Conservation (phyloP, 1,284 basidiomycete species). For the Ceratobasidium sp. region DNA sequence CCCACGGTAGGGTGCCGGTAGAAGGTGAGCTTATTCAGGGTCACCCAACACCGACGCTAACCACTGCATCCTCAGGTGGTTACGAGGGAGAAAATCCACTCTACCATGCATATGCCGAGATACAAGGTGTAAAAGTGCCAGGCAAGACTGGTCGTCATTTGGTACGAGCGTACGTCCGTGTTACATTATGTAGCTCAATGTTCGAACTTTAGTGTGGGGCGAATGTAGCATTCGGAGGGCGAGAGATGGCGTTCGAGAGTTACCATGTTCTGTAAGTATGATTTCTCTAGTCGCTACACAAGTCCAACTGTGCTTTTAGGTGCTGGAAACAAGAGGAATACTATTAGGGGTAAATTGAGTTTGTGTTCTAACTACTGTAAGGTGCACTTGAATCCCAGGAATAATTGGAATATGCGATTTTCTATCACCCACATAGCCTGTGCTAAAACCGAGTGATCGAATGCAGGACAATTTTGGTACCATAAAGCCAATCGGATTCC, state of each 20-base stretch:
- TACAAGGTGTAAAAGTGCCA: conserved; percentile 30
- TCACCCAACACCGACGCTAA: background rate
- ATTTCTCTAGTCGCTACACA: background rate
- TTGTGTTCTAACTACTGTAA: background rate
- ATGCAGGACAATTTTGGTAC: too few relatives aligned
- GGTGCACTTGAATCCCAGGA: background rate
- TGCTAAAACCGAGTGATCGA: too few relatives aligned
- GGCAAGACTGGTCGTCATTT: conserved; percentile 36
- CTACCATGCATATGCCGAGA: conserved; percentile 32
- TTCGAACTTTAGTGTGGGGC: conserved; percentile 10
- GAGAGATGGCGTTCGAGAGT: conserved; percentile 8
- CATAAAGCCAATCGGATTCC: too few relatives aligned
- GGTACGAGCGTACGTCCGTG: background rate
- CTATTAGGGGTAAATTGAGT: background rate
- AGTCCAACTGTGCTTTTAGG: background rate
- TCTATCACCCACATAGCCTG: too few relatives aligned
- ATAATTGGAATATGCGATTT: background rate
- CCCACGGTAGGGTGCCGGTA: conserved; percentile 18
- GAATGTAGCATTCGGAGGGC: conserved; percentile 30
- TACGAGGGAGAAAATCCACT: conserved; percentile 34
- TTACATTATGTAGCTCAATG: background rate
- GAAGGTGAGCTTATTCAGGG: conserved; percentile 1
- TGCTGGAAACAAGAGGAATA: conserved; percentile 22
- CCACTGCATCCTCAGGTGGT: conserved; percentile 13
- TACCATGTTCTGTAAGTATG: conserved; percentile 36